Conservation (phyloP, 495 filamentous ascomycete species). For the Neurospora tetraspora region DNA sequence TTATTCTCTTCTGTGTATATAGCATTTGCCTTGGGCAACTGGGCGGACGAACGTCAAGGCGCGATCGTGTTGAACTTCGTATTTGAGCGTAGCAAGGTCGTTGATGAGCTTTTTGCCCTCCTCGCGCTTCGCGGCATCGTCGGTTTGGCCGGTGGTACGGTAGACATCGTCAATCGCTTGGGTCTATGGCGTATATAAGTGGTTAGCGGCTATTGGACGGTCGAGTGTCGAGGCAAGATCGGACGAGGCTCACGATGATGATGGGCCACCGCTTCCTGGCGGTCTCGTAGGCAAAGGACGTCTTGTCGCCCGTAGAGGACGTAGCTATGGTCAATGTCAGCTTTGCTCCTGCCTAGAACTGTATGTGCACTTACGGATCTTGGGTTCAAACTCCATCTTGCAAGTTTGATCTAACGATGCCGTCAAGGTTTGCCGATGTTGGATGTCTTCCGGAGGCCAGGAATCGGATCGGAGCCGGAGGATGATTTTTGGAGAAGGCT, state of each 20-base stretch:
- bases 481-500: background rate
- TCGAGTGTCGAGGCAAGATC: background rate
- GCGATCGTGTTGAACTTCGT: constrained; percentile 88
- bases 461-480: background rate
- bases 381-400: constrained; percentile 31
- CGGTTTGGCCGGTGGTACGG: constrained; percentile 53
- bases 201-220: background rate
- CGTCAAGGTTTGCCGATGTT: background rate
- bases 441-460: background rate
- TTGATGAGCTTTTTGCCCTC: constrained; percentile 84
- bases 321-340: constrained; percentile 42
- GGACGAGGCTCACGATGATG: constrained; percentile 63
- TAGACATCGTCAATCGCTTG: constrained; percentile 91
- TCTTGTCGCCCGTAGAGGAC: constrained; percentile 68
- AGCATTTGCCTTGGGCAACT: background rate
- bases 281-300: constrained; percentile 77
- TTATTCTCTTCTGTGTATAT: background rate
- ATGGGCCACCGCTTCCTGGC: constrained; percentile 84
- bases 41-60: constrained; percentile 55
- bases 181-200: constrained; percentile 48
- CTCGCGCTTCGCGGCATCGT: constrained; percentile 50
- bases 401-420: background rate
- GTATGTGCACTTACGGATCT: constrained; percentile 5
- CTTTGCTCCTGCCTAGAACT: too few species aligned
- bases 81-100: constrained; percentile 75